These are phyloP conservation scores for Penicillium rolfsii DNA, from an alignment of 2,329 filamentous ascomycete genomes.

Conservation along the genomic window DNA sequence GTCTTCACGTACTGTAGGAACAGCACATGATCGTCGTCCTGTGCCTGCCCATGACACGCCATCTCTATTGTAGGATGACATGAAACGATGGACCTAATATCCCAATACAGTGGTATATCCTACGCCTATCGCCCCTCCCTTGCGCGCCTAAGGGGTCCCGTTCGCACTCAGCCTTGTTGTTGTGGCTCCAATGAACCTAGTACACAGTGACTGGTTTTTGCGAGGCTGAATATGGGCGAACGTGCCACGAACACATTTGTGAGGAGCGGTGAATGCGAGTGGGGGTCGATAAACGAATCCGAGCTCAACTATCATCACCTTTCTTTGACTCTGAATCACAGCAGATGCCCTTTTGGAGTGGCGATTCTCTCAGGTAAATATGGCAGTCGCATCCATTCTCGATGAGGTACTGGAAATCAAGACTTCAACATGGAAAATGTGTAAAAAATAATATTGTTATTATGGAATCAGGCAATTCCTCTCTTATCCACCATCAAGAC, in stretches of 20 bases:
- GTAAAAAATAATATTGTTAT: too few species aligned
- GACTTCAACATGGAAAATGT: too few species aligned
- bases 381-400: not conserved
- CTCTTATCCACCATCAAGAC: not conserved
- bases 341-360: not conserved
- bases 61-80: not conserved
- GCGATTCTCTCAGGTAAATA: not conserved
- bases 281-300: not conserved
- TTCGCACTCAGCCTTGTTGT: slow-evolving; percentile 2
- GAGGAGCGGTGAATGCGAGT: not conserved
- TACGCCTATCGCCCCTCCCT: not conserved
- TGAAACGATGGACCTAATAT: not conserved
- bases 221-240: not conserved
- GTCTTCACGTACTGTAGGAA: not conserved
- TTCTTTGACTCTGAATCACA: not conserved
- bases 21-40: not conserved
- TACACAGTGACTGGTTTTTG: too few species aligned
- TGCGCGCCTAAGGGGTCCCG: not conserved
- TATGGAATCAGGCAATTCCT: not conserved
- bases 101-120: not conserved
- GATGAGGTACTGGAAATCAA: not conserved
- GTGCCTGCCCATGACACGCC: too few species aligned
- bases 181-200: not conserved
- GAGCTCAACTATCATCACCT: not conserved
- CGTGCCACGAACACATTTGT: not conserved